These are phyloP conservation scores for Fusarium musae DNA, from an alignment of 2,329 filamentous ascomycete species.

Conservation along the genomic window DNA sequence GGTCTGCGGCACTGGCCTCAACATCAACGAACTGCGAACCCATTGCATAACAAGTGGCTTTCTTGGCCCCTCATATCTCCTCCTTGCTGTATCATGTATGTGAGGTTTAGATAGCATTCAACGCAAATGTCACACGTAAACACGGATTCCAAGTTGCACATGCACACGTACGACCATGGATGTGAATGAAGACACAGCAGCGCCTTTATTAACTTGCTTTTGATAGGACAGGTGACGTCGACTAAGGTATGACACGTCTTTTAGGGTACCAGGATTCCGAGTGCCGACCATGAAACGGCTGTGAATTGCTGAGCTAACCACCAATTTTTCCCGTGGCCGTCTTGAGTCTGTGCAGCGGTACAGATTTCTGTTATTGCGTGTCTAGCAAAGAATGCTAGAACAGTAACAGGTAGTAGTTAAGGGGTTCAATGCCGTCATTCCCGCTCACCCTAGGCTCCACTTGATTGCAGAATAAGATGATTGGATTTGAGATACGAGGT, in stretches of 20 bases:
- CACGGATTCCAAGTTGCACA: slow-evolving; percentile 1
- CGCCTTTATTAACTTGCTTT: neutral
- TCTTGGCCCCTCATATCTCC: neutral
- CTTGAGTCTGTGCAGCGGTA: neutral
- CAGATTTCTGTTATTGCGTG: neutral
- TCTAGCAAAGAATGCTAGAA: neutral
- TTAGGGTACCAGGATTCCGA: neutral
- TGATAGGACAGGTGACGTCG: slow-evolving; percentile 23
- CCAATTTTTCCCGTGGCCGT: neutral
- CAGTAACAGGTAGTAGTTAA: neutral
- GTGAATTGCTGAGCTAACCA: neutral
- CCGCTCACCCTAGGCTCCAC: slow-evolving; percentile 22
- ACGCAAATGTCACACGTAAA: slow-evolving; percentile 2
- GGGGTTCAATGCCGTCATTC: slow-evolving; percentile 30
- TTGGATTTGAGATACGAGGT: slow-evolving; percentile 5
- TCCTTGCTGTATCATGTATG: neutral
- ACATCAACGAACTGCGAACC: neutral
- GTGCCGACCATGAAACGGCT: neutral
- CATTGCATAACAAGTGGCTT: neutral
- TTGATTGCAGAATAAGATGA: slow-evolving; percentile 12
- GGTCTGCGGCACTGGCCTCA: neutral
- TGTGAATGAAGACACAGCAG: slow-evolving; percentile 5
- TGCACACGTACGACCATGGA: slow-evolving; percentile 10
- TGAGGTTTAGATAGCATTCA: neutral
- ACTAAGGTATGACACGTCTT: slow-evolving; percentile 11